Evolutionary conservation across 176 grass and related monocot genomes (phyloP).

Genomic region (Lolium rigidum): DNA sequence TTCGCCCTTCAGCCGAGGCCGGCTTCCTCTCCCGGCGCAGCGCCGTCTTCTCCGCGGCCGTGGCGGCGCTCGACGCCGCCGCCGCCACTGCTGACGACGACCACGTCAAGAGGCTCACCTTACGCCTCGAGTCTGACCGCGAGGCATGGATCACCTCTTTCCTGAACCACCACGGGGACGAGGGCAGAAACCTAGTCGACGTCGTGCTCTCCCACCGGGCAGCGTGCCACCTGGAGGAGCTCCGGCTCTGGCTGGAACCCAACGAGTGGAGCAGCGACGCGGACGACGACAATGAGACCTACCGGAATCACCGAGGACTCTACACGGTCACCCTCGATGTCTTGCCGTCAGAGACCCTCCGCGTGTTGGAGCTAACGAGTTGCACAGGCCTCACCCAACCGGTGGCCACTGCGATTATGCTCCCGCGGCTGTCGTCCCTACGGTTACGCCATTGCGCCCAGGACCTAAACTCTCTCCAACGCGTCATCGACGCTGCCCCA

Average conservation of each 20-base stretch:
- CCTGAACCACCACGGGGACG: neutral
- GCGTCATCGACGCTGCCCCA: neutral
- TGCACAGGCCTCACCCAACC: too few relatives aligned
- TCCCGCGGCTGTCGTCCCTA: neutral
- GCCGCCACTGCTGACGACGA: neutral
- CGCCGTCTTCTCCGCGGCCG: too few relatives aligned
- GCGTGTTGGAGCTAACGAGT: too few relatives aligned
- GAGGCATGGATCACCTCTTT: too few relatives aligned
- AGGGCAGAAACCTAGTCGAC: neutral
- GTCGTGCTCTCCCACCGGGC: neutral
- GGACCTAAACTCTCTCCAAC: neutral
- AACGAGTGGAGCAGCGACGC: too few relatives aligned
- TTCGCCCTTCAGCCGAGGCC: too few relatives aligned
- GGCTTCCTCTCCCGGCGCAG: too few relatives aligned
- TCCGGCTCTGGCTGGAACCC: neutral
- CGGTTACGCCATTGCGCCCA: neutral
- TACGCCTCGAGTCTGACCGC: neutral
- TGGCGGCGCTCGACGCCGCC: neutral
- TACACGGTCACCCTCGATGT: neutral
- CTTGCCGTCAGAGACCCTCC: neutral
- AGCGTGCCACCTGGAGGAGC: neutral
- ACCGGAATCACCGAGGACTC: neutral
- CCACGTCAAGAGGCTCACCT: neutral
- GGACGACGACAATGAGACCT: too few relatives aligned
- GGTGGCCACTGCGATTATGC: neutral